Base-by-base conservation (phyloP, 306 rosid species). In the Corylus americana region DNA sequence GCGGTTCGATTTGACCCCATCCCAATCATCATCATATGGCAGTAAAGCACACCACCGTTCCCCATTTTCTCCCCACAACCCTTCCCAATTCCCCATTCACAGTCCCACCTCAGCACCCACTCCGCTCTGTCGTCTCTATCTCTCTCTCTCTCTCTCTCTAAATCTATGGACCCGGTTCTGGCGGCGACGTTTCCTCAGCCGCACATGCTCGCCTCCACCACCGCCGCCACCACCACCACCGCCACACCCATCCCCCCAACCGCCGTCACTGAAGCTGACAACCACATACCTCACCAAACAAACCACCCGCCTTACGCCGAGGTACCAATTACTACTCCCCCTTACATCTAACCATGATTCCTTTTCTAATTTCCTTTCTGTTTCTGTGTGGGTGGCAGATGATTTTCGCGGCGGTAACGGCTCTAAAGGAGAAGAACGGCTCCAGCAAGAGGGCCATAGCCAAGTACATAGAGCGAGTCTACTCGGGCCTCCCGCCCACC, bases 371-470 rank as follows among this genome's bases (percentile, higher is more conserved):
- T 74, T 74, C 0, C 55, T 0, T 25, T 20, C 8, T 68, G 37
- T 55, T 53, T 1, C 20, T 69, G 39, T 74, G 12, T 37, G 1
- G 31, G 42, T 67, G 18, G 71, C 81, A 93, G 98, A 93, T 93
- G 98, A 93, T 93, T 55, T 87, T 67, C 58, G 58, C 87, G 1
- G 98, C 98, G 55, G 89, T 93, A 31, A 74, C 80, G 49, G 92
- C 97, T 1, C 63, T 93, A 83, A 93, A 90, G 83, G 98, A 93
- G 84, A 77, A 80, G 4, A 63, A 90, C 12, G 98, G 98, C 49
- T 93, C 98, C 6, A 93, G 97, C 88, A 90, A 83, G 82, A 89
- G 87, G 12, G 97, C 98, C 1, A 93, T 93, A 58, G 85, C 84
- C 0, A 93, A 91, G 83, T 93, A 90, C 85, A 91, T 93, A 76